Evolutionary conservation across 1,139 yeast species (phyloP).

Genomic region (Kazachstania sp.): DNA sequence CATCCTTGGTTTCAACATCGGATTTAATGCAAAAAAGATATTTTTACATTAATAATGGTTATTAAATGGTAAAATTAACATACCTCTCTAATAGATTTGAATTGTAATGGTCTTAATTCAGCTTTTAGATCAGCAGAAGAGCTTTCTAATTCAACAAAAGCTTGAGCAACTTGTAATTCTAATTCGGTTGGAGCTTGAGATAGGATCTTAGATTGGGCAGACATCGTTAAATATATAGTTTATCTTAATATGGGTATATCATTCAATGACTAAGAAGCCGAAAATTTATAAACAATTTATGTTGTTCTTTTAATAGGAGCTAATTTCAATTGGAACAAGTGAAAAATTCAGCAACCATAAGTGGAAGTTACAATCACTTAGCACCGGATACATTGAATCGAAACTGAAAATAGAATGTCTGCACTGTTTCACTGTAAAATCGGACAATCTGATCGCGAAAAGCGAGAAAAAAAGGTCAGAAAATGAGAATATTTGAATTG

Average conservation of each 20-base stretch:
- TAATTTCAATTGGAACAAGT: neutral
- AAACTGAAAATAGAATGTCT: no score
- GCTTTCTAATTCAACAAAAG: conserved; percentile 93
- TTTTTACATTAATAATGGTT: neutral
- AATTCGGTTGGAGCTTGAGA: conserved; percentile 91
- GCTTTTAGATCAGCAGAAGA: conserved; percentile 93
- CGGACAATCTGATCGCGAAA: no score
- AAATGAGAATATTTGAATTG: no score
- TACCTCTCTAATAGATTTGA: conserved; percentile 94
- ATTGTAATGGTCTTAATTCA: conserved; percentile 96
- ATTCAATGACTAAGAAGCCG: no score
- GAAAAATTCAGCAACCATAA: neutral
- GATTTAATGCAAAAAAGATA: neutral
- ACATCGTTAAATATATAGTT: conserved; percentile 42
- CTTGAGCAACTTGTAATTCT: conserved; percentile 99
- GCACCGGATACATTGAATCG: no score
- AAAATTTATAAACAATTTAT: no score
- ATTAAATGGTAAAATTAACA: conserved; percentile 18
- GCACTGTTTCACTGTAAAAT: no score
- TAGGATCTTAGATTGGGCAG: conserved; percentile 93
- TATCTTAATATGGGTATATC: neutral
- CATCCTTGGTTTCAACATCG: neutral
- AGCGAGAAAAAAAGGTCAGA: no score
- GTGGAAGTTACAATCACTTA: no score
- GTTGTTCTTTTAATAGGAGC: no score